Conservation (phyloP, 2,329 filamentous ascomycete genomes). For the Microascus cirrosus region DNA sequence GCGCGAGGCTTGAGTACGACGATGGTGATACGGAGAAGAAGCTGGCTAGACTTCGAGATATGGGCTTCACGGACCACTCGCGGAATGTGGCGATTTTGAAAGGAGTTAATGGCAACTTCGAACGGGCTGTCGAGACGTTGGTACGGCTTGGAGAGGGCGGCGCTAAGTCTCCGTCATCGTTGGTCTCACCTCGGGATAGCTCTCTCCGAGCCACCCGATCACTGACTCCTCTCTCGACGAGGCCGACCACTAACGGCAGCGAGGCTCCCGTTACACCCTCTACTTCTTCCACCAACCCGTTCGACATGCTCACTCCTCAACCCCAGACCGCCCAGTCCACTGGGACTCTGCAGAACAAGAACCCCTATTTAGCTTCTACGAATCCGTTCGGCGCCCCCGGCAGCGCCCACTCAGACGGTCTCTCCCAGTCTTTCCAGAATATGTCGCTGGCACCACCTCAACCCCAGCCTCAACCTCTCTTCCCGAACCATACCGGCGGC, state of each 20-base stretch:
- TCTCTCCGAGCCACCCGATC: slow-evolving; percentile 37
- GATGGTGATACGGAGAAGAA: slow-evolving; percentile 62
- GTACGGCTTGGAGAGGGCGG: slow-evolving; percentile 68
- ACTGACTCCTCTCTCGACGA: slow-evolving; percentile 20
- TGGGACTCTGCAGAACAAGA: slow-evolving; percentile 46
- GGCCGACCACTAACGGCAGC: slow-evolving; percentile 15
- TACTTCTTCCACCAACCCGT: slow-evolving; percentile 53
- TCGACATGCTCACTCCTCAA: slow-evolving; percentile 46
- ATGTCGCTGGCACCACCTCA: slow-evolving; percentile 50
- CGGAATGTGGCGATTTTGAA: slow-evolving; percentile 74
- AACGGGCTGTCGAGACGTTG: slow-evolving; percentile 75
- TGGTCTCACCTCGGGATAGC: slow-evolving; percentile 35
- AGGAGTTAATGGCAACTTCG: slow-evolving; percentile 72
- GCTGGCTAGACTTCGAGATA: slow-evolving; percentile 65
- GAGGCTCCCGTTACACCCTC: slow-evolving; percentile 23
- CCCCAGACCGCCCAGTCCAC: slow-evolving; percentile 57
- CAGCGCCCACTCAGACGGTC: slow-evolving; percentile 22
- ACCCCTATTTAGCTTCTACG: slow-evolving; percentile 42
- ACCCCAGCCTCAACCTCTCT: slow-evolving; percentile 43
- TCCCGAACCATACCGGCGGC: slow-evolving; percentile 67
- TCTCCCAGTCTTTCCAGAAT: slow-evolving; percentile 64
- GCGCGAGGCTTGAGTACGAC: slow-evolving; percentile 44
- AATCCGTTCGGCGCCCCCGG: slow-evolving; percentile 57
- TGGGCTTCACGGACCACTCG: slow-evolving; percentile 82
- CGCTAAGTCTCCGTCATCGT: slow-evolving; percentile 20